Evolutionary conservation across 805 yeast species (phyloP), one percentile per base, ranked within the genome.

Genomic region (Blastobotrys peoriensis): DNA sequence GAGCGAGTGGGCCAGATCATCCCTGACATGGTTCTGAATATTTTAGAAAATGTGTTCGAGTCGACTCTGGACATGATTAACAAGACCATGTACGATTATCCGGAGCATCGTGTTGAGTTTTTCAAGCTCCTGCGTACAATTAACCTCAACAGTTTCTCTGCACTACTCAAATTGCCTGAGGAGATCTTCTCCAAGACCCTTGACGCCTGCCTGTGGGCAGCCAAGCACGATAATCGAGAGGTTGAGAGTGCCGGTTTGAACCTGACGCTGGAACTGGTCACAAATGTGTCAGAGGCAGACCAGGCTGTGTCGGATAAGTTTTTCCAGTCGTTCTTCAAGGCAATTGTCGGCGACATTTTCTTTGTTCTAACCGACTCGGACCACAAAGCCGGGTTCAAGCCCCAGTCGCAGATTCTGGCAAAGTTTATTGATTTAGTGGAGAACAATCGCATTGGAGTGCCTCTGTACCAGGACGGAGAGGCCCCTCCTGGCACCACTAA

Each of bases 131-230:
- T 93, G 61, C 82, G 89, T 56, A 94, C 86, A 48, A 91, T 93
- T 59, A 83, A 93, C 64, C 66, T 80, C 54, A 83, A 84, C 60
- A 81, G 93, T 15, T 93, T 93, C 73, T 75, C 78, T 47, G 95
- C 97, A 0, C 73, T 93, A 53, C 71, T 87, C 48, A 85, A 87
- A 63, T 75, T 93, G 52, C 94, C 97, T 6, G 91, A 94, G 2
- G 88, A 80, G 51, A 95, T 95, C 19, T 91, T 93, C 75, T 88
- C 85, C 60, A 76, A 87, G 47, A 83, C 93, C 46, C 80, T 93
- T 48, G 91, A 88, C 66, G 95, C 98, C 2, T 89, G 95, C 38
- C 72, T 93, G 59, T 93, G 99, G 99, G 97, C 98, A 0, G 86
- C 93, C 65, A 91, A 93, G 67, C 99, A 93, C 65, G 93, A 89